Conservation (phyloP, 495 filamentous ascomycete species). For the Penicillium angulare region DNA sequence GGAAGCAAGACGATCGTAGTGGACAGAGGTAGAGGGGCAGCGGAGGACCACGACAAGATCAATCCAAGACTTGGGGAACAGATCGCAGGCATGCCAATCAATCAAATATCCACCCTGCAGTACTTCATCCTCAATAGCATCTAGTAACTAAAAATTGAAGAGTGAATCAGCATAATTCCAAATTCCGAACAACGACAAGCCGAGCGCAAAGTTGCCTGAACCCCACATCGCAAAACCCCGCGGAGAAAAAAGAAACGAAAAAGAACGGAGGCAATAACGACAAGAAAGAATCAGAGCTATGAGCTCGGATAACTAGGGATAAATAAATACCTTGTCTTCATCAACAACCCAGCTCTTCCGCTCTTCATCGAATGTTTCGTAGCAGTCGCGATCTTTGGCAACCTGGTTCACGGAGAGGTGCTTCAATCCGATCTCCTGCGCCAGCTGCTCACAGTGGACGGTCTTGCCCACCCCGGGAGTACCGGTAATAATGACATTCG, state of each 20-base stretch:
- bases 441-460: conserved; percentile 77
- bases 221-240: conserved; percentile 5
- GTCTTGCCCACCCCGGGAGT: conserved; percentile 97
- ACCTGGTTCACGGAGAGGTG: conserved; percentile 88
- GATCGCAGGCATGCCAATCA: conserved; percentile 97
- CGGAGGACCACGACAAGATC: conserved; percentile 93
- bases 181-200: too few relatives aligned
- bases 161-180: background rate
- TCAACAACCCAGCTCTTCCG: conserved; percentile 89
- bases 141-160: conserved; percentile 62
- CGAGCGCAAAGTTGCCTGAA: too few relatives aligned
- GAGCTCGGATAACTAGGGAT: too few relatives aligned
- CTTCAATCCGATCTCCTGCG: conserved; percentile 68
- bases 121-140: conserved; percentile 81
- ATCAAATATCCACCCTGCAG: conserved; percentile 83
- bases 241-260: conserved; percentile 7
- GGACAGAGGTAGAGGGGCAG: conserved; percentile 63
- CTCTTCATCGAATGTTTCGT: conserved; percentile 83
- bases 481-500: conserved; percentile 93
- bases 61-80: conserved; percentile 92
- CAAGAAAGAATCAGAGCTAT: too few relatives aligned
- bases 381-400: conserved; percentile 79
- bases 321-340: conserved; percentile 76
- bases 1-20: conserved; percentile 80
- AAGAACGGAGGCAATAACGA: background rate